Percentiles rank a stretch among this genome's conserved stretches.
Evolutionary conservation across 2,329 filamentous ascomycete species (phyloP).

Genomic region (Leptographium lundbergii): DNA sequence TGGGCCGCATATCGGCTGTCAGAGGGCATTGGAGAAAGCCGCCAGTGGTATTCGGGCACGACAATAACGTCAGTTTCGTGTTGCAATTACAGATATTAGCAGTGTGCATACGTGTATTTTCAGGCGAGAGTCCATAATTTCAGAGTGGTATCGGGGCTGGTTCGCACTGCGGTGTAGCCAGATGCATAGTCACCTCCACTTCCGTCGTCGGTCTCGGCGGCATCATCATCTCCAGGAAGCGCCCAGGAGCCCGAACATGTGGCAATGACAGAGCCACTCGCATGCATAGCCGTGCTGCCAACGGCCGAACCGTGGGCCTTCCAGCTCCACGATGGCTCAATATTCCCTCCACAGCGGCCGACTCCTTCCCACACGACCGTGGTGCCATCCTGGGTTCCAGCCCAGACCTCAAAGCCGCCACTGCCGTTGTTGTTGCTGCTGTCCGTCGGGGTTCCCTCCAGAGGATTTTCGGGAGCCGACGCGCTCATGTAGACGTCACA

Average conservation of each 20-base stretch:
- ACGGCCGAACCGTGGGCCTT: conserved; percentile 32
- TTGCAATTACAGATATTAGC: not conserved
- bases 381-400: conserved; percentile 39
- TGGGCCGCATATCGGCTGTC: conserved; percentile 38
- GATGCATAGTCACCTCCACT: conserved; percentile 13
- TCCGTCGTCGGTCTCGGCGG: conserved; percentile 10
- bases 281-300: conserved; percentile 37
- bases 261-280: conserved; percentile 40
- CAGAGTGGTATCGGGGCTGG: conserved; percentile 2
- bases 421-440: not conserved
- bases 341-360: conserved; percentile 31
- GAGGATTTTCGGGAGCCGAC: not conserved
- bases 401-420: conserved; percentile 48
- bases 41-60: not conserved
- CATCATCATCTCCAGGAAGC: not conserved
- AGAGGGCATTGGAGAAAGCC: conserved; percentile 4
- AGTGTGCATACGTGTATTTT: not conserved
- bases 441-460: not conserved
- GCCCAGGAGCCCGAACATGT: conserved; percentile 45
- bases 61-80: too few species aligned
- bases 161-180: not conserved
- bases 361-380: conserved; percentile 48
- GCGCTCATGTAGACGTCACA: conserved; percentile 37
- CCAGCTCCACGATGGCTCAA: conserved; percentile 37
- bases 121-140: conserved; percentile 9